Evolutionary conservation across 305 asterid species (phyloP), one percentile per base, ranked within the genome.

Genomic region (Fraxinus platypoda): DNA sequence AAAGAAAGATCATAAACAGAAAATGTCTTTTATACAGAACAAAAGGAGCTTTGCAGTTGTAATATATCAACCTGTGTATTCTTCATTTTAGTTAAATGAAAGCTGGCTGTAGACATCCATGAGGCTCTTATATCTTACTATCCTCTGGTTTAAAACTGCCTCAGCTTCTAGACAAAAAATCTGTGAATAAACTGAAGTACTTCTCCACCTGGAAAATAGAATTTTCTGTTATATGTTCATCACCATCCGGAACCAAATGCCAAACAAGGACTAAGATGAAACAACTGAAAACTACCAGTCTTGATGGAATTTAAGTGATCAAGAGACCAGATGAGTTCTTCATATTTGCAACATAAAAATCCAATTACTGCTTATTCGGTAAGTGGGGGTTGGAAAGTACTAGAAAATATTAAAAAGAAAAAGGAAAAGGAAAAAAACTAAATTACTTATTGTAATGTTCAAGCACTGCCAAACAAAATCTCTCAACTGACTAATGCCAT

Each of bases 21-120:
- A 41, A 34, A 28, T n/a, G 21, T 43, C 66, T 54, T 74, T 21
- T 21, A 25, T n/a, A 46, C 54, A n/a, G 83, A 28, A 71, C 15
- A 23, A 57, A 34, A 73, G 12, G 28, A 64, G 82, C 54, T 79
- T 52, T 62, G 31, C 28, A 62, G 26, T 62, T 23, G 71, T 19
- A 23, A 23, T 19, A 62, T 54, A 46, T 30, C 70, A 77, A 92
- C 92, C 94, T 88, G 89, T 41, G 33, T 26, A 80, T 85, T 84
- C 91, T 84, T 90, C 97, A 92, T 92, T 81, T 87, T 90, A 91
- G 88, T 87, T 84, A 83, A 78, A 77, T 23, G 81, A 83, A 71
- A 80, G 84, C 80, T 82, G 88, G 78, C 41, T 57, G 73, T 59
- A 81, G 33, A 86, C 84, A 85, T 87, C 90, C 92, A 88, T 87